phyloP scores from a whole-genome alignment of 768 basidiomycete species.

The Auriscalpium orientale region DNA sequence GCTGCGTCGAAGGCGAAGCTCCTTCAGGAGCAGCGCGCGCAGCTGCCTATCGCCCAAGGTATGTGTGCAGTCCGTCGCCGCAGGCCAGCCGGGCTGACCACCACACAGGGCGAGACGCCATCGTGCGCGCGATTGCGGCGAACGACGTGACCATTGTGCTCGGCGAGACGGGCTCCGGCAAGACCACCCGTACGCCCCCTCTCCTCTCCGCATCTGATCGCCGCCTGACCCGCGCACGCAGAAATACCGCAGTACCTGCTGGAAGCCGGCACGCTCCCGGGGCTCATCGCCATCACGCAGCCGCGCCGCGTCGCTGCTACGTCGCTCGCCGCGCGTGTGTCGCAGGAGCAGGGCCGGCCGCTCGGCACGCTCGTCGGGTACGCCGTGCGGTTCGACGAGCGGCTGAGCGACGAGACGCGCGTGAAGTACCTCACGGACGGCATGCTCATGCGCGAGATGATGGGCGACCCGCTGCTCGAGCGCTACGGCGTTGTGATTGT shows the following conservation, averaged over 20 bases:
- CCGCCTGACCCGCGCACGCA: slow-evolving; percentile 25
- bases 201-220: background rate
- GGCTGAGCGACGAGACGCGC: slow-evolving; percentile 58
- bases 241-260: slow-evolving; percentile 96
- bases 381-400: slow-evolving; percentile 92
- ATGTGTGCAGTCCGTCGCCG: slow-evolving; percentile 13
- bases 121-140: slow-evolving; percentile 62
- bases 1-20: slow-evolving; percentile 8
- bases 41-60: slow-evolving; percentile 80
- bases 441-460: slow-evolving; percentile 91
- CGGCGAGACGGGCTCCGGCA: slow-evolving; percentile 97
- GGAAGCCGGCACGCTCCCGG: slow-evolving; percentile 66
- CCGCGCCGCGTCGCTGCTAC: slow-evolving; percentile 94
- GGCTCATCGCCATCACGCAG: slow-evolving; percentile 88
- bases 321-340: slow-evolving; percentile 86
- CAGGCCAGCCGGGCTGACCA: background rate
- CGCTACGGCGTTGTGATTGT: slow-evolving; percentile 85
- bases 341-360: slow-evolving; percentile 65
- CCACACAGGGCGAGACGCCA: slow-evolving; percentile 58
- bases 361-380: slow-evolving; percentile 86
- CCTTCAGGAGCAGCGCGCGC: slow-evolving; percentile 56
- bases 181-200: slow-evolving; percentile 83
- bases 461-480: slow-evolving; percentile 68
- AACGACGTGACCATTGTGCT: slow-evolving; percentile 86
- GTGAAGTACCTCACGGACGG: slow-evolving; percentile 98